Evolutionary conservation across 495 filamentous ascomycete species (phyloP).

Genomic region (Penicillium lividum): DNA sequence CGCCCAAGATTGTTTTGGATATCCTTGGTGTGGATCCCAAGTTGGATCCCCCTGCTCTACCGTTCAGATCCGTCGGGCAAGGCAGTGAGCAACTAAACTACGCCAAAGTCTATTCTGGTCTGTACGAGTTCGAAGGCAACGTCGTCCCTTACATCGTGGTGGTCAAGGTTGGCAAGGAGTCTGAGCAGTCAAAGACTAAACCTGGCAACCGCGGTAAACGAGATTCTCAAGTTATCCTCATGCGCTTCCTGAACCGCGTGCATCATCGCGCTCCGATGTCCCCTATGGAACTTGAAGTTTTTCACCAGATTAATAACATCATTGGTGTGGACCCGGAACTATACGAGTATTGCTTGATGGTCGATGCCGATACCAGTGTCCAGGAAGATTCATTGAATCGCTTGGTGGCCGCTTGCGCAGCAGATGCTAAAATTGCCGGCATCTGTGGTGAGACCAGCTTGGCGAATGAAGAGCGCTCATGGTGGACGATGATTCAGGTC

Average conservation of each 20-base stretch:
- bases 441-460: conserved; percentile 97
- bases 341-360: conserved; percentile 96
- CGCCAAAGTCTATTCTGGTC: conserved; percentile 96
- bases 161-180: conserved; percentile 96
- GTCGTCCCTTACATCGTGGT: conserved; percentile 95
- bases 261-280: conserved; percentile 93
- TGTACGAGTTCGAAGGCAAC: conserved; percentile 97
- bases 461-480: conserved; percentile 89
- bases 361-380: conserved; percentile 96
- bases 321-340: conserved; percentile 97
- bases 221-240: conserved; percentile 84
- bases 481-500: conserved; percentile 99
- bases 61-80: conserved; percentile 87
- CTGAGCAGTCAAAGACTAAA: conserved; percentile 86
- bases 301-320: conserved; percentile 98
- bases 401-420: conserved; percentile 87
- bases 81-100: conserved; percentile 95
- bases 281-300: conserved; percentile 94
- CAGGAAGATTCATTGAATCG: conserved; percentile 89
- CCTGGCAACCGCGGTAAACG: conserved; percentile 98
- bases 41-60: conserved; percentile 88
- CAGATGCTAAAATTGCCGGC: conserved; percentile 93
- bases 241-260: conserved; percentile 94
- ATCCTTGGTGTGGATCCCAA: conserved; percentile 97
- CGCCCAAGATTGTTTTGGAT: conserved; percentile 95